Evolutionary conservation across 2,329 filamentous ascomycete species (phyloP).

Genomic region (Phialophora macrospora): DNA sequence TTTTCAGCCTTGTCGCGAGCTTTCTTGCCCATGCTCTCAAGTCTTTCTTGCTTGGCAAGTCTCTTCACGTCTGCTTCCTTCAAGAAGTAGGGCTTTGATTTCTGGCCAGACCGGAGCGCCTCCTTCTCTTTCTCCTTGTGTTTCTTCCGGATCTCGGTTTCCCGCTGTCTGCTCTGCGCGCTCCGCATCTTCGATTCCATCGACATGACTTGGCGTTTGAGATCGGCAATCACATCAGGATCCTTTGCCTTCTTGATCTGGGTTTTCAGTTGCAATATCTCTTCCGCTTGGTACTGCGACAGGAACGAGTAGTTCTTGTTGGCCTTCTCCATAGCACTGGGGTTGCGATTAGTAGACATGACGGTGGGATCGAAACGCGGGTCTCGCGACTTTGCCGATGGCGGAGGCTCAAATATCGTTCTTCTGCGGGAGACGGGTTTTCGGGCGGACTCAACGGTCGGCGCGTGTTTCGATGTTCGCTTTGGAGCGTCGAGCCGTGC

Average conservation of each 20-base stretch:
- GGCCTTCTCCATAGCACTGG: slow-evolving; percentile 57
- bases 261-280: slow-evolving; percentile 74
- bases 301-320: slow-evolving; percentile 84
- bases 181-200: slow-evolving; percentile 80
- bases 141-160: slow-evolving; percentile 70
- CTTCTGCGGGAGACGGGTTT: slow-evolving; percentile 80
- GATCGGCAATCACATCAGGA: slow-evolving; percentile 65
- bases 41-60: slow-evolving; percentile 76
- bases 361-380: slow-evolving; percentile 80
- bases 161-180: slow-evolving; percentile 69
- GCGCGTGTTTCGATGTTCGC: slow-evolving; percentile 83
- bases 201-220: slow-evolving; percentile 75
- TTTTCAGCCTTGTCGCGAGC: slow-evolving; percentile 85
- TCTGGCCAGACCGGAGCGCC: slow-evolving; percentile 82
- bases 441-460: slow-evolving; percentile 80
- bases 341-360: slow-evolving; percentile 44
- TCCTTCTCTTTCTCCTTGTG: slow-evolving; percentile 85
- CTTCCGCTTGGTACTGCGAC: slow-evolving; percentile 80
- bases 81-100: slow-evolving; percentile 78
- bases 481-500: slow-evolving; percentile 43
- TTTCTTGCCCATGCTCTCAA: slow-evolving; percentile 79
- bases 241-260: slow-evolving; percentile 72
- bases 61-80: slow-evolving; percentile 94
- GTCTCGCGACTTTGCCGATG: slow-evolving; percentile 71
- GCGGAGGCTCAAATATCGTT: slow-evolving; percentile 65